Conservation (phyloP, 495 filamentous ascomycete species). For the Lasiosphaeris hirsuta region DNA sequence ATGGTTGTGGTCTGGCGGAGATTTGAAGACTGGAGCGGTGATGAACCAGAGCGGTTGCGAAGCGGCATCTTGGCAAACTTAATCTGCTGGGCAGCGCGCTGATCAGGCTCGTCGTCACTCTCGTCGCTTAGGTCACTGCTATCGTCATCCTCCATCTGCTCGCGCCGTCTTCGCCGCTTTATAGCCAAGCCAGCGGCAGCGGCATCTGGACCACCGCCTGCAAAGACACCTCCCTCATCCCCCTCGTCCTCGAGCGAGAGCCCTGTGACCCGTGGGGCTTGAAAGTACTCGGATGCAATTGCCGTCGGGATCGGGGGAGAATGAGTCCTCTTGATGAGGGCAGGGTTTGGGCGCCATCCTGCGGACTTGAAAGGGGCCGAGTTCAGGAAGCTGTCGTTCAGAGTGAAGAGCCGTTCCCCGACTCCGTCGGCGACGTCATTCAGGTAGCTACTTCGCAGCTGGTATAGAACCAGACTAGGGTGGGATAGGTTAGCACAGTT, state of each 20-base stretch:
- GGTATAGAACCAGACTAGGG: slow-evolving; percentile 83
- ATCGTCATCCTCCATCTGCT: slow-evolving; percentile 91
- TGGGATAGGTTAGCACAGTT: slow-evolving; percentile 4
- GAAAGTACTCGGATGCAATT: slow-evolving; percentile 86
- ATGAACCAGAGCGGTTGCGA: slow-evolving; percentile 80
- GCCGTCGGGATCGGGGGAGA: slow-evolving; percentile 95
- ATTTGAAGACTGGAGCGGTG: slow-evolving; percentile 66
- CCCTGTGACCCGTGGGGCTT: slow-evolving; percentile 55
- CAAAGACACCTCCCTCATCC: slow-evolving; percentile 77
- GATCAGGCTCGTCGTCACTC: slow-evolving; percentile 84
- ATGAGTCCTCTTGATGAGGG: slow-evolving; percentile 83
- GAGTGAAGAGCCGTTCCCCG: slow-evolving; percentile 88
- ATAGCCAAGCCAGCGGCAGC: slow-evolving; percentile 61
- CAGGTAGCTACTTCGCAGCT: slow-evolving; percentile 87
- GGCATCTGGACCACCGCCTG: slow-evolving; percentile 69
- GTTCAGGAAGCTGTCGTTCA: slow-evolving; percentile 87
- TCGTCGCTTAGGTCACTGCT: slow-evolving; percentile 96
- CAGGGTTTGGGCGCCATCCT: slow-evolving; percentile 78
- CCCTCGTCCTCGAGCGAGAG: slow-evolving; percentile 68
- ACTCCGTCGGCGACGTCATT: slow-evolving; percentile 90
- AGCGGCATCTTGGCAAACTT: slow-evolving; percentile 94
- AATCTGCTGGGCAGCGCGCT: slow-evolving; percentile 70
- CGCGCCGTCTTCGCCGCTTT: slow-evolving; percentile 58
- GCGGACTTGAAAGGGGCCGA: slow-evolving; percentile 92
- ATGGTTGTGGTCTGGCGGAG: slow-evolving; percentile 42